Base-by-base conservation (phyloP, 129 eudicot genomes). In the Lactuca saligna region DNA sequence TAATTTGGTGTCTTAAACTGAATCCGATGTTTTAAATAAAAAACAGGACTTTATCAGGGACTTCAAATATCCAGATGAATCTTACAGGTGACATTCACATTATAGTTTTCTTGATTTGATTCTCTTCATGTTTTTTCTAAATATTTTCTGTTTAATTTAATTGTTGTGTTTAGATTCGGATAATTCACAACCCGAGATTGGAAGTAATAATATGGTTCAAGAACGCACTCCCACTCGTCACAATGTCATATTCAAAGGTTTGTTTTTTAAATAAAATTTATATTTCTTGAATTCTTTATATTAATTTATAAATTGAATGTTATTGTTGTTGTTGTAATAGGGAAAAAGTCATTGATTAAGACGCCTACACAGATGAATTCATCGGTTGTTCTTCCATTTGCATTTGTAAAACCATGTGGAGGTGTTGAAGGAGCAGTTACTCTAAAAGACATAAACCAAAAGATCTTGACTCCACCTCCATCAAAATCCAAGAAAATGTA, bases 301-400 rank as follows among this genome's bases (percentile, higher is more conserved):
- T 42, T 42, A 42, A 8, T 8, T 42, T 9, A 8, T 35, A 3
- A 35, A 35, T 35, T 35, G 38, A 35, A 2, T 35, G 44, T 46
- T 46, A 4, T 46, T 6, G 44, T 13, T 65, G 4, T 38, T 78
- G 53, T 37, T 49, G 37, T 51, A 56, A 55, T 85, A 92, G 98
- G 98, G 70, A 81, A 73, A 82, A 92, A 86, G 71, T 81, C 98
- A 12, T 82, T 76, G 66, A 82, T 84, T 68, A 78, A 79, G 39
- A 69, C 89, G 17, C 91, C 98, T 16, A 50, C 91, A 31, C 86
- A 83, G 69, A 35, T 75, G 63, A 81, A 91, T n/a, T 89, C 98
- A 34, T 77, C 98, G 0, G 98, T 93, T 16, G 88, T 88, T 38
- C 87, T 84, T 72, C 98, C 98, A 29, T 93, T 93, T 68, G 82